Conservation (phyloP, 352 stramenopile genomes). For the Phytophthora sansomeana region DNA sequence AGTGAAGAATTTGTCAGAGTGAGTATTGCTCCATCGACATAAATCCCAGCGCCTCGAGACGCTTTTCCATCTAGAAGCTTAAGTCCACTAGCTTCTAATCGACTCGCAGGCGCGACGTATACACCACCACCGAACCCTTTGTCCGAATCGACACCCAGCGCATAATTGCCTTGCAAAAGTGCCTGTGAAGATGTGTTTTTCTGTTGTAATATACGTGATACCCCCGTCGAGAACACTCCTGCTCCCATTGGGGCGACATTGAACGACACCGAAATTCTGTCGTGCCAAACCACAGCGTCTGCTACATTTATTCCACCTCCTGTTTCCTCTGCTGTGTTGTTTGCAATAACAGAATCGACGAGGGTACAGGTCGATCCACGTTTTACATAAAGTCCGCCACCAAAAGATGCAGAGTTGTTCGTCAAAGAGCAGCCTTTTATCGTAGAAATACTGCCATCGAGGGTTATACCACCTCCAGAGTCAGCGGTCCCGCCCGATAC, state of each 20-base stretch:
- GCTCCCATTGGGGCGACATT: slow-evolving; percentile 40
- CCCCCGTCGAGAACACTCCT: slow-evolving; percentile 32
- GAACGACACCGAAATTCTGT: slow-evolving; percentile 24
- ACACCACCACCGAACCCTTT: slow-evolving; percentile 35
- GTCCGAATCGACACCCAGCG: not conserved
- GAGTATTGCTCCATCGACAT: slow-evolving; percentile 29
- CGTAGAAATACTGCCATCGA: slow-evolving; percentile 12
- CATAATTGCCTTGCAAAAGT: slow-evolving; percentile 23
- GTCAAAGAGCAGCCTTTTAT: slow-evolving; percentile 20
- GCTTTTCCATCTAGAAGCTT: slow-evolving; percentile 24
- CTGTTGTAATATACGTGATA: slow-evolving; percentile 10
- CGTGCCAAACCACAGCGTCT: slow-evolving; percentile 33
- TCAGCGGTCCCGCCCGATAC: slow-evolving; percentile 21
- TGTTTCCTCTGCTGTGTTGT: slow-evolving; percentile 8
- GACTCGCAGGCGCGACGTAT: slow-evolving; percentile 29
- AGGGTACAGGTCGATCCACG: slow-evolving; percentile 14
- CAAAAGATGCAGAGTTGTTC: slow-evolving; percentile 23
- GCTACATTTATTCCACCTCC: slow-evolving; percentile 37
- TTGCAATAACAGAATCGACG: slow-evolving; percentile 8
- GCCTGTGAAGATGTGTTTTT: slow-evolving; percentile 10
- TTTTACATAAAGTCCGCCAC: slow-evolving; percentile 26
- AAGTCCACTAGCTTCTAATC: slow-evolving; percentile 23
- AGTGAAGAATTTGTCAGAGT: slow-evolving; percentile 23
- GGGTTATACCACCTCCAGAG: slow-evolving; percentile 17
- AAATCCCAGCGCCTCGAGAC: slow-evolving; percentile 37